phyloP scores from a whole-genome alignment of 2,329 filamentous ascomycete genomes.

The Colletotrichum sp. region DNA sequence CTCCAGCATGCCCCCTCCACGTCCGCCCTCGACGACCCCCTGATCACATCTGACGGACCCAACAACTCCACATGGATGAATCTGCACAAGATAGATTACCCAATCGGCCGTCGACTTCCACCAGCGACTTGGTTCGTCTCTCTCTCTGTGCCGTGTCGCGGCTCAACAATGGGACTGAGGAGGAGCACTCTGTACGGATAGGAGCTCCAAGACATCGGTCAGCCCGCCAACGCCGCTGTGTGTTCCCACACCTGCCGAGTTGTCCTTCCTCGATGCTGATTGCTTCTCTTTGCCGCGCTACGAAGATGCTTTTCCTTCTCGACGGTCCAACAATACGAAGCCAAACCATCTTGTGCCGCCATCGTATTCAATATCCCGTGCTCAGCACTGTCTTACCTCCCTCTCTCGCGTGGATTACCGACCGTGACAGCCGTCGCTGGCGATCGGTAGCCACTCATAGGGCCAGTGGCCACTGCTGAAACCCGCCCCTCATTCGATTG shows the following conservation, averaged over 20 bases:
- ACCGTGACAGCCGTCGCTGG: neutral
- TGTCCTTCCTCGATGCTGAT: neutral
- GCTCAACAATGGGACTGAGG: neutral
- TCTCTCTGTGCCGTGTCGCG: neutral
- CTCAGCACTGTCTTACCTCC: neutral
- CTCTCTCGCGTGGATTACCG: neutral
- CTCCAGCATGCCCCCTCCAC: neutral
- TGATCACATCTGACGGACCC: slow-evolving; percentile 1
- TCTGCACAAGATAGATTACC: slow-evolving; percentile 15
- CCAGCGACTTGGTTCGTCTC: neutral
- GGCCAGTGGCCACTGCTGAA: slow-evolving; percentile 12
- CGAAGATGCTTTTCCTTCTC: neutral
- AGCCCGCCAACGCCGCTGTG: neutral
- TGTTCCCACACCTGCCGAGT: neutral
- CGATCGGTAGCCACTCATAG: slow-evolving; percentile 19
- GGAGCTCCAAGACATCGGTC: neutral
- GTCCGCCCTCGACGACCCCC: neutral
- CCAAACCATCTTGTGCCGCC: neutral
- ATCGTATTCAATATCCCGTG: slow-evolving; percentile 4
- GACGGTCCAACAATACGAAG: neutral
- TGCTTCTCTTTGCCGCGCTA: slow-evolving; percentile 7
- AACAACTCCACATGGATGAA: slow-evolving; percentile 15
- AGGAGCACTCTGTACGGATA: neutral
- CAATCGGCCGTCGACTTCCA: slow-evolving; percentile 4
- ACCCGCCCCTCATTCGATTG: neutral